A percentile compares a stretch with the other conserved stretches of the same genome.
Conservation (phyloP, 768 basidiomycete species). For the Agaricus blazei region DNA sequence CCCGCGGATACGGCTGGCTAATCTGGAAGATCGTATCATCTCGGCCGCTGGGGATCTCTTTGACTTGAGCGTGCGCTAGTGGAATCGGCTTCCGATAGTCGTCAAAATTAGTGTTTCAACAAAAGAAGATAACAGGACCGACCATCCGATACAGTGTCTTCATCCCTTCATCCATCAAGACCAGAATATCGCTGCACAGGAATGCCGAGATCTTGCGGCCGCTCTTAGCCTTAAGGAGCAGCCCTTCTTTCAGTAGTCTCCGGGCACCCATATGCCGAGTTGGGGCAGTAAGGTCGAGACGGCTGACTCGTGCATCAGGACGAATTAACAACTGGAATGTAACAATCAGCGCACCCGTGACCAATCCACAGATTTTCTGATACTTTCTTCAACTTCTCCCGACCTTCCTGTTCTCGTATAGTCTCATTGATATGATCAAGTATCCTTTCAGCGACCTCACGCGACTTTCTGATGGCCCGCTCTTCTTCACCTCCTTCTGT, state of each 20-base stretch:
- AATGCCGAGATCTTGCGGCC: constrained; percentile 71
- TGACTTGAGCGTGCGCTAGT: constrained; percentile 59
- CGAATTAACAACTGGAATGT: not conserved
- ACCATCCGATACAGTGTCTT: constrained; percentile 83
- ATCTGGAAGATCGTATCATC: constrained; percentile 71
- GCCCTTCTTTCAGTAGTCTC: constrained; percentile 73
- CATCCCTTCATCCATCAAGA: constrained; percentile 71
- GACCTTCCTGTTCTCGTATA: constrained; percentile 78
- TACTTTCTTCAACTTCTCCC: constrained; percentile 67
- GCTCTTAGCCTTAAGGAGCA: constrained; percentile 77
- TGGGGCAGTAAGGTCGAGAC: constrained; percentile 86
- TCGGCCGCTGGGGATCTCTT: constrained; percentile 43
- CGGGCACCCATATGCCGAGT: constrained; percentile 84
- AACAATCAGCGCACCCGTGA: constrained; percentile 52
- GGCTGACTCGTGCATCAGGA: constrained; percentile 30
- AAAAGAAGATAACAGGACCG: constrained; percentile 18
- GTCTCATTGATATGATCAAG: constrained; percentile 83
- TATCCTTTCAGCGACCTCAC: constrained; percentile 65
- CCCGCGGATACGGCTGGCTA: constrained; percentile 61
- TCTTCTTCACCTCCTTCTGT: constrained; percentile 67
- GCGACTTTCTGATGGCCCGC: constrained; percentile 44
- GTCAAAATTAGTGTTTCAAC: not conserved
- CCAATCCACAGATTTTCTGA: constrained; percentile 86
- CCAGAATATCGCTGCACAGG: constrained; percentile 86
- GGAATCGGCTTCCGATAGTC: constrained; percentile 56